A percentile compares a stretch with the other conserved stretches of the same genome.
Conservation (phyloP, 2,329 filamentous ascomycete genomes). For the Colletotrichum australisinense region DNA sequence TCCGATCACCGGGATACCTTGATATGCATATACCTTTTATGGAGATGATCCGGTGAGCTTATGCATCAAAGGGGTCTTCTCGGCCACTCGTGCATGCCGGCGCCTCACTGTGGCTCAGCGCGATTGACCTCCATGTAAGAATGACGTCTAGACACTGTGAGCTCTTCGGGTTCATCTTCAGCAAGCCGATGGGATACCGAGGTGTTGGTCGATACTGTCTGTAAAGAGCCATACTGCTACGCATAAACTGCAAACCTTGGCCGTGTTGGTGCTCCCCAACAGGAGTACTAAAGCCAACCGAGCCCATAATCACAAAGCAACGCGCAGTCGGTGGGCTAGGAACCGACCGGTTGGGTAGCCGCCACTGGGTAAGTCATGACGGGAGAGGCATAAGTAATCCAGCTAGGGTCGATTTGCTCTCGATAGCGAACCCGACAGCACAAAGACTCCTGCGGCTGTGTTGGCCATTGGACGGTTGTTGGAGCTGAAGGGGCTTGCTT, state of each 20-base stretch:
- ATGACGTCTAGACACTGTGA: neutral
- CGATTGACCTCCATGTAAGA: neutral
- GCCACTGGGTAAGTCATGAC: neutral
- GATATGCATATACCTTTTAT: neutral
- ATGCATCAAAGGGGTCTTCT: neutral
- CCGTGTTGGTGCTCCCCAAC: neutral
- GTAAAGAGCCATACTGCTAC: neutral
- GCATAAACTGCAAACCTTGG: neutral
- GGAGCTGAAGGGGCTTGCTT: neutral
- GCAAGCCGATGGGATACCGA: neutral
- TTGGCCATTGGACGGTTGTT: neutral
- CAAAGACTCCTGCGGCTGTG: constrained; percentile 7
- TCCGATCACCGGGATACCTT: neutral
- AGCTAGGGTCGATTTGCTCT: neutral
- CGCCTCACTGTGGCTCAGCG: neutral
- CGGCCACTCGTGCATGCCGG: neutral
- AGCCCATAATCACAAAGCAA: neutral
- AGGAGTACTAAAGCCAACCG: neutral
- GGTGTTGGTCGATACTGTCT: neutral
- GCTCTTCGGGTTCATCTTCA: neutral
- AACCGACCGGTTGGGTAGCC: neutral
- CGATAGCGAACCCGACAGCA: neutral
- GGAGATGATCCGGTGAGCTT: neutral
- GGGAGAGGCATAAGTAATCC: neutral
- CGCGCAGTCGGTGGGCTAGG: neutral